Conservation (phyloP, 257 asterid genomes). For the Rauvolfia tetraphylla region DNA sequence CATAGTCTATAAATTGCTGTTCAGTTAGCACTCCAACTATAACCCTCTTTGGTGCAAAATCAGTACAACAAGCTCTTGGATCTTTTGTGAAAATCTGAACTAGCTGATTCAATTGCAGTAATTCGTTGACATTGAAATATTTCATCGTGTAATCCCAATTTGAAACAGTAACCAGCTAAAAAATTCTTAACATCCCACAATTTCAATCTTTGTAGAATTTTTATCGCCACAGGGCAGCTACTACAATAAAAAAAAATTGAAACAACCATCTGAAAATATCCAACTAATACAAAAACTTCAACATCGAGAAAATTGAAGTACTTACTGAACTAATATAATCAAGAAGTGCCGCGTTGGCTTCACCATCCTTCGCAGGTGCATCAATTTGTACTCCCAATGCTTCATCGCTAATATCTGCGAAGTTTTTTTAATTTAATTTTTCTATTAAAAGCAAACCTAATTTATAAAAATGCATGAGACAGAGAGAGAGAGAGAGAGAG, state of each 20-base stretch:
- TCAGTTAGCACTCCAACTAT: background rate
- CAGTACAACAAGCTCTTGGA: background rate
- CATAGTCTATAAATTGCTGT: too few relatives aligned
- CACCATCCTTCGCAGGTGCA: slow-evolving; percentile 96
- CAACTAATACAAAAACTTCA: background rate
- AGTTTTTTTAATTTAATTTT: background rate
- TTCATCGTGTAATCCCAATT: background rate
- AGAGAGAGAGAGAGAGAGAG: background rate
- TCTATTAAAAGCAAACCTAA: background rate
- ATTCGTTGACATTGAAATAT: too few relatives aligned
- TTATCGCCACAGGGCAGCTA: background rate
- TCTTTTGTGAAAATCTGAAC: background rate
- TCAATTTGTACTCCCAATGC: slow-evolving; percentile 93
- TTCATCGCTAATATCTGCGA: slow-evolving; percentile 69
- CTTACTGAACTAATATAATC: slow-evolving; percentile 79
- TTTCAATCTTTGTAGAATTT: background rate
- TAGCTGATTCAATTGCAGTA: background rate
- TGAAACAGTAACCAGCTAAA: background rate
- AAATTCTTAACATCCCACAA: background rate
- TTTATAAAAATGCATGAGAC: background rate
- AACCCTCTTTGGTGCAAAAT: background rate
- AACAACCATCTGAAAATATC: background rate
- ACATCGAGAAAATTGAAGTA: slow-evolving; percentile 5
- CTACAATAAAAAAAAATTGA: background rate
- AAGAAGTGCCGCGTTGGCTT: slow-evolving; percentile 93